A percentile compares a stretch with the other conserved stretches of the same genome.
Evolutionary conservation across 2,329 filamentous ascomycete species (phyloP).

Genomic region (Xylariaceae sp.): DNA sequence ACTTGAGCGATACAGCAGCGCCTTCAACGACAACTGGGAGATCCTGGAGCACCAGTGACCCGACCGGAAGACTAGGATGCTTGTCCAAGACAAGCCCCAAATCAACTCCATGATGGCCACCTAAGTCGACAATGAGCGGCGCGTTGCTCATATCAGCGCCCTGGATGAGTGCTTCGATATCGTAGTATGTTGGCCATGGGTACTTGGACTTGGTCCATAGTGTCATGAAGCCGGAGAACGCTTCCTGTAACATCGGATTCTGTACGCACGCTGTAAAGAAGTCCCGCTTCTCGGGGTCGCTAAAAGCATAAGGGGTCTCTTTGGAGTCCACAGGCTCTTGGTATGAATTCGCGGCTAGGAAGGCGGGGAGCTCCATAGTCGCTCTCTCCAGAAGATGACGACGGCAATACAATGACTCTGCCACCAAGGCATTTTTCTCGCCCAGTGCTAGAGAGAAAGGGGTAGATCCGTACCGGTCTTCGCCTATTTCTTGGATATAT

Average conservation of each 20-base stretch:
- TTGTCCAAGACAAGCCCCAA: slow-evolving; percentile 26
- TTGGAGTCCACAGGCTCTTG: background rate
- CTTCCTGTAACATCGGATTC: background rate
- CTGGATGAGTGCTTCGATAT: slow-evolving; percentile 18
- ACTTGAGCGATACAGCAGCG: slow-evolving; percentile 1
- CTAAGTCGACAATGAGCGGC: slow-evolving; percentile 34
- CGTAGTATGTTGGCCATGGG: slow-evolving; percentile 17
- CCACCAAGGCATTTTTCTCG: background rate
- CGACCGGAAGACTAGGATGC: slow-evolving; percentile 26
- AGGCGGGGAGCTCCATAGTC: background rate
- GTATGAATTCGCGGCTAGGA: background rate
- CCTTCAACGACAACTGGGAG: slow-evolving; percentile 26
- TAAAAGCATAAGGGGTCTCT: background rate
- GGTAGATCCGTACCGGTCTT: background rate
- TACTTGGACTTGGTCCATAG: background rate
- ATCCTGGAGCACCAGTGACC: slow-evolving; percentile 35
- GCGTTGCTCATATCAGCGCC: slow-evolving; percentile 20
- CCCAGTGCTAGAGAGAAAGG: background rate
- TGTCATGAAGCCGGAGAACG: background rate
- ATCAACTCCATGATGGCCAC: slow-evolving; percentile 37
- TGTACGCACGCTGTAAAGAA: background rate
- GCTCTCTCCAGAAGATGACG: background rate
- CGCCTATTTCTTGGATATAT: background rate
- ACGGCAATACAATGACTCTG: background rate
- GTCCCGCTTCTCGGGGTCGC: background rate